These are phyloP conservation scores for Fraxinus latifolia DNA, from an alignment of 305 asterid species.

Conservation along the genomic window DNA sequence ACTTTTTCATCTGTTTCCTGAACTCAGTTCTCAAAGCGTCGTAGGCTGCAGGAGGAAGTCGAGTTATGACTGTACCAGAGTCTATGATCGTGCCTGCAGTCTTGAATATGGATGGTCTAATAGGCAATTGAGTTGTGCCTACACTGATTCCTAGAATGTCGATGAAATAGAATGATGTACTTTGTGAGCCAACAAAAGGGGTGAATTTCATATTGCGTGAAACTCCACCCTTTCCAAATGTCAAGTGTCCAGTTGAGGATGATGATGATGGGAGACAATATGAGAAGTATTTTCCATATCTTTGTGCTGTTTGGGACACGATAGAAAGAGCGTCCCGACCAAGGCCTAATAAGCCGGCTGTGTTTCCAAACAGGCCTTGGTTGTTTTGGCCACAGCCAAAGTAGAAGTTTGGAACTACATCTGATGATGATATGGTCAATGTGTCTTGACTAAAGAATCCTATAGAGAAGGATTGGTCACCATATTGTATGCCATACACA, in stretches of 20 bases:
- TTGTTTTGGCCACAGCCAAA: constrained; percentile 82
- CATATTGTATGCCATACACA: constrained; percentile 47
- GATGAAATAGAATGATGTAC: constrained; percentile 46
- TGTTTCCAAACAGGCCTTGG: constrained; percentile 52
- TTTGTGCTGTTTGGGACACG: constrained; percentile 52
- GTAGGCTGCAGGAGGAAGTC: constrained; percentile 64
- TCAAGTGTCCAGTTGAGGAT: constrained; percentile 59
- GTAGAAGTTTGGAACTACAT: constrained; percentile 40
- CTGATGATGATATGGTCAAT: constrained; percentile 39
- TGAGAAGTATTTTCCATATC: constrained; percentile 61
- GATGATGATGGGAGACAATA: constrained; percentile 67
- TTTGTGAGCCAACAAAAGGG: constrained; percentile 40
- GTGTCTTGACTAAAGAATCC: constrained; percentile 54
- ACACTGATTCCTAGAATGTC: constrained; percentile 40
- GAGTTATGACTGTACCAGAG: constrained; percentile 76
- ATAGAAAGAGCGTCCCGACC: constrained; percentile 53
- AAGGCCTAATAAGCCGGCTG: constrained; percentile 72
- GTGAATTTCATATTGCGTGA: constrained; percentile 37
- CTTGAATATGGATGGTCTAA: constrained; percentile 43
- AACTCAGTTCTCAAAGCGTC: constrained; percentile 42
- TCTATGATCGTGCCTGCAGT: constrained; percentile 57
- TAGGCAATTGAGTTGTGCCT: constrained; percentile 42
- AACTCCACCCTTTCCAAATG: constrained; percentile 43
- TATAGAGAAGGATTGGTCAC: constrained; percentile 50
- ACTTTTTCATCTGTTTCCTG: constrained; percentile 47